These are phyloP conservation scores for Aegilops sharonensis DNA, from an alignment of 176 grass and related monocot species.

Conservation along the genomic window DNA sequence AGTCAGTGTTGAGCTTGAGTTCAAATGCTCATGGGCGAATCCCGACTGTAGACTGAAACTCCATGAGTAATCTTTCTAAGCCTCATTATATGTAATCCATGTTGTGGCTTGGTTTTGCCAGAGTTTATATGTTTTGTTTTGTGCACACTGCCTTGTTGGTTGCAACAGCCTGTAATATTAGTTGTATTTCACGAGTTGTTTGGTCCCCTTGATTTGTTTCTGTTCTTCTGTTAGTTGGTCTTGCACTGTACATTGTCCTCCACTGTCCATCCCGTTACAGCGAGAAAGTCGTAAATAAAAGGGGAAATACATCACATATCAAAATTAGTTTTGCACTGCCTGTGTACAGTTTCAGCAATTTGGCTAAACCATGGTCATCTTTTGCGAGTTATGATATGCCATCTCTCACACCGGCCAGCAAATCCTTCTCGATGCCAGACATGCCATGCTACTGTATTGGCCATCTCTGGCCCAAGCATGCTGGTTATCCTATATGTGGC, in stretches of 20 bases:
- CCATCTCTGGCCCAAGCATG: too few relatives aligned
- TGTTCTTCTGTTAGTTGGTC: too few relatives aligned
- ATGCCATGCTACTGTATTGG: too few relatives aligned
- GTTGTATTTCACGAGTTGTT: background rate
- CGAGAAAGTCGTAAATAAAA: background rate
- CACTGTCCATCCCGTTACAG: background rate
- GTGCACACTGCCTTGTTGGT: background rate
- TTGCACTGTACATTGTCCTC: too few relatives aligned
- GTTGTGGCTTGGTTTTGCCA: background rate
- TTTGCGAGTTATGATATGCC: background rate
- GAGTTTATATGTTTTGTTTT: background rate
- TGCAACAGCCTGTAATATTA: background rate
- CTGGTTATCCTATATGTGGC: too few relatives aligned
- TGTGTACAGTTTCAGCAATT: background rate
- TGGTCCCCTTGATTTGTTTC: background rate
- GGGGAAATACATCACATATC: background rate
- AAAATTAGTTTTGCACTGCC: background rate
- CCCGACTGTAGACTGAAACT: background rate
- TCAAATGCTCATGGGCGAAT: background rate
- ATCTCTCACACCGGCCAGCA: too few relatives aligned
- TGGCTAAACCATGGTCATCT: constrained; percentile 11
- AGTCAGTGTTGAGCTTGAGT: background rate
- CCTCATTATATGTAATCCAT: background rate
- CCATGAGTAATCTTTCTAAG: background rate
- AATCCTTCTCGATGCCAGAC: too few relatives aligned